Base-by-base conservation (phyloP, 2,329 filamentous ascomycete genomes). In the Neopestalotiopsis sp. region DNA sequence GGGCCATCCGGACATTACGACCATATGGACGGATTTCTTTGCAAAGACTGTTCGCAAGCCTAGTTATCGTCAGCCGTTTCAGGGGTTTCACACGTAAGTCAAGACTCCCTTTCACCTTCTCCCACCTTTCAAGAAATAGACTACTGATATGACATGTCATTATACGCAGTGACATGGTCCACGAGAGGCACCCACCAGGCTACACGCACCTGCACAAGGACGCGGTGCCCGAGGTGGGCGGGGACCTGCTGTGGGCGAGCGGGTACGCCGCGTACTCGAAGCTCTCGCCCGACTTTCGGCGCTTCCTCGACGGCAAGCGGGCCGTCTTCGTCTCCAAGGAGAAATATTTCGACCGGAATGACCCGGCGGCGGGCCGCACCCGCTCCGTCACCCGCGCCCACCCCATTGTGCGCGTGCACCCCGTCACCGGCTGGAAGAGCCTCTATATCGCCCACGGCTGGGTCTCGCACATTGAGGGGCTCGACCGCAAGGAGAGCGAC, bases 401-500 rank as follows among this genome's bases (percentile, higher is more conserved):
- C 30, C 66, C 66, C 30, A 42, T 67, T 17, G 66, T 67, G 17
- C 4, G 66, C 9, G 66, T 67, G 2, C 66, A 67, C 38, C 66
- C 66, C 40, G 66, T 63, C 32, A 67, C 66, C 12, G 58, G 58
- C 4, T 67, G 66, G 66, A 67, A 67, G 75, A 80, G 85, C 0
- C 79, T 89, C 4, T 90, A 81, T 79, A 87, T 90, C 1, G 89
- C 89, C 71, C 81, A 86, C 28, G 81, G 84, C 3, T 85, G 89
- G 81, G 89, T 87, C 0, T 81, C 10, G 20, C 5, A 24, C 4
- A 60, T 60, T 60, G 57, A 30, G 7, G 57, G 57, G 20, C 28
- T 60, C 9, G 57, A 60, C 6, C 5, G 17, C 4, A 6, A 12
- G 17, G 57, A 60, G 28, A 60, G 57, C 17, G 88, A 90, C 74